phyloP scores from a whole-genome alignment of 345 rosid genomes.

The Laguncularia racemosa region DNA sequence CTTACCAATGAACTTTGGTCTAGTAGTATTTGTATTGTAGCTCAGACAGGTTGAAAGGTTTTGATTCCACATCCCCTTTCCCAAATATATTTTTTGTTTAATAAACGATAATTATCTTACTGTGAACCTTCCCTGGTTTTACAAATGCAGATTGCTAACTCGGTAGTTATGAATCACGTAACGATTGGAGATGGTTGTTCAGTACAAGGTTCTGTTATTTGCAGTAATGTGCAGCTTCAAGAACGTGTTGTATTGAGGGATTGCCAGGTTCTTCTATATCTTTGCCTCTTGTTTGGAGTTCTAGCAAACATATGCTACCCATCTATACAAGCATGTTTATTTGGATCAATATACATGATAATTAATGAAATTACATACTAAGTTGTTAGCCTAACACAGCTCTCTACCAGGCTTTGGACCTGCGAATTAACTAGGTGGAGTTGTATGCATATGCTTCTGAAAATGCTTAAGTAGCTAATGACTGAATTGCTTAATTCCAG shows the following conservation, averaged over 20 bases:
- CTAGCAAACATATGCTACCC: not conserved
- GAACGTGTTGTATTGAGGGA: slow-evolving; percentile 79
- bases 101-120: not conserved
- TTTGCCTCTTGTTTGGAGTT: not conserved
- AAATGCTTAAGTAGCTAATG: not conserved
- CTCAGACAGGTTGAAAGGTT: not conserved
- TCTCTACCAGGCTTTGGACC: not conserved
- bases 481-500: slow-evolving; percentile 16
- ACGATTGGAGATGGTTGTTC: slow-evolving; percentile 91
- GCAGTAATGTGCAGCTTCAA: slow-evolving; percentile 89
- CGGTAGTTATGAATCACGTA: slow-evolving; percentile 83
- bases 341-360: too few species aligned
- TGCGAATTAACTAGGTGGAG: not conserved
- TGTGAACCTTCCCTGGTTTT: not conserved
- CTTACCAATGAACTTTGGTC: too few species aligned
- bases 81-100: not conserved
- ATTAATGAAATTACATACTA: not conserved
- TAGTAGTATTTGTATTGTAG: too few species aligned
- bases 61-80: not conserved
- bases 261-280: slow-evolving; percentile 57
- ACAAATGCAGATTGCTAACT: slow-evolving; percentile 68
- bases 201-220: slow-evolving; percentile 83
- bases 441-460: not conserved
- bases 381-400: not conserved
- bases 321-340: not conserved